phyloP scores from a whole-genome alignment of 495 filamentous ascomycete genomes.

The Daldinia decipiens region DNA sequence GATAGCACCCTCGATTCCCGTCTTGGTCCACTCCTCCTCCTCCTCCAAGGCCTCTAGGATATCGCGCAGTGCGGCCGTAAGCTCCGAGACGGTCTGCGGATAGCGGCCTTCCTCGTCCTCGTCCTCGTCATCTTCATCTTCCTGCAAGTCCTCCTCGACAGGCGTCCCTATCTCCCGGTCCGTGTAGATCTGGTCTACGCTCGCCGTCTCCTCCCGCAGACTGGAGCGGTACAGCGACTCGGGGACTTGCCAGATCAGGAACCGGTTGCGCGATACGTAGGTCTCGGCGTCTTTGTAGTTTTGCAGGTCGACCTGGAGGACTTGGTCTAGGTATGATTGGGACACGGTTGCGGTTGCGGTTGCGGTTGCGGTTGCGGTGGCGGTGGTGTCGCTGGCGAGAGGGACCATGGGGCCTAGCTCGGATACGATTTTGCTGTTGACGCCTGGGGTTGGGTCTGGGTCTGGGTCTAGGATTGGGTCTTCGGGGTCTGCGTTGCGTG shows the following conservation, averaged over 20 bases:
- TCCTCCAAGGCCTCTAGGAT: constrained; percentile 40
- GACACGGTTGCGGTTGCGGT: constrained; percentile 7
- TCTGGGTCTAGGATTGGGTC: background rate
- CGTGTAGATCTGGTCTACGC: constrained; percentile 24
- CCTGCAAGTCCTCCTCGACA: background rate
- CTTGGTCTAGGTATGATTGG: constrained; percentile 54
- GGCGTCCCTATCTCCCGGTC: constrained; percentile 19
- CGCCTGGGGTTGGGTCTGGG: constrained; percentile 1
- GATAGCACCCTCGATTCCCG: background rate
- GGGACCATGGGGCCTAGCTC: constrained; percentile 40
- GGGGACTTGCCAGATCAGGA: constrained; percentile 69
- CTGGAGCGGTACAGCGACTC: constrained; percentile 14
- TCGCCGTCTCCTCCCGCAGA: background rate
- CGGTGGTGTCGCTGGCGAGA: constrained; percentile 14
- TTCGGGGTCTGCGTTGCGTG: constrained; percentile 23
- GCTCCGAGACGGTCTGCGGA: constrained; percentile 44
- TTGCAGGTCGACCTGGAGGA: constrained; percentile 69
- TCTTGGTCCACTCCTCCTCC: constrained; percentile 21
- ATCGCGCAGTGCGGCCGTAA: constrained; percentile 36
- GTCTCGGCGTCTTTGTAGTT: constrained; percentile 67
- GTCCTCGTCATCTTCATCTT: background rate
- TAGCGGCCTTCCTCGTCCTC: background rate
- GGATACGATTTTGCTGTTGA: constrained; percentile 34
- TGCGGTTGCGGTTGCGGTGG: background rate
- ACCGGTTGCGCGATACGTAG: constrained; percentile 68